Evolutionary conservation across 2,329 filamentous ascomycete genomes (phyloP).

Genomic region (Coniochaeta sp.): DNA sequence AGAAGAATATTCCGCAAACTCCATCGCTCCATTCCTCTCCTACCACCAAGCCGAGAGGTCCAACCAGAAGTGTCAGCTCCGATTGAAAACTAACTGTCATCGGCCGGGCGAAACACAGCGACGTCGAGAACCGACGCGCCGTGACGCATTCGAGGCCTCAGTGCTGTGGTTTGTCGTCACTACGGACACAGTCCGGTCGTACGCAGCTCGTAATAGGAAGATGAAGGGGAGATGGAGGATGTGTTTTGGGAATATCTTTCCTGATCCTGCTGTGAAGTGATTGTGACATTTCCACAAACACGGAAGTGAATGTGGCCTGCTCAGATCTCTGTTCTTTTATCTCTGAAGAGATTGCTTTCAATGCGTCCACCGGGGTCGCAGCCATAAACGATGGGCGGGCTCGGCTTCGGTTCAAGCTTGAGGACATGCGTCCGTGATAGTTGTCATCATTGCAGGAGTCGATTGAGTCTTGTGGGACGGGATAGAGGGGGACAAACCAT

Average conservation of each 20-base stretch:
- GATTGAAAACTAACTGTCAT: conserved; percentile 4
- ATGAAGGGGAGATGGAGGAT: not conserved
- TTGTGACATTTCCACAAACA: not conserved
- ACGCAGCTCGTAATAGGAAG: not conserved
- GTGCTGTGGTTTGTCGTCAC: not conserved
- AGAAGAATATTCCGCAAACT: not conserved
- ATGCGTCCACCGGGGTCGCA: not conserved
- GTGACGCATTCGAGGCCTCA: not conserved
- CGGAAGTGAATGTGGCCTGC: conserved; percentile 12
- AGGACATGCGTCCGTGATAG: conserved; percentile 5
- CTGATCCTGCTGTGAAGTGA: not conserved
- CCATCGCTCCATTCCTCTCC: not conserved
- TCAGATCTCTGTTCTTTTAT: conserved; percentile 27
- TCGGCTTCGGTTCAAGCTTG: not conserved
- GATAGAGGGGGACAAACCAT: not conserved
- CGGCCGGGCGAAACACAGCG: not conserved
- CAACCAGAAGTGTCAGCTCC: not conserved
- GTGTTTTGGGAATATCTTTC: not conserved
- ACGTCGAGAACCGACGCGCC: not conserved
- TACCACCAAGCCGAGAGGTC: not conserved
- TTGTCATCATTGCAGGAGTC: conserved; percentile 16
- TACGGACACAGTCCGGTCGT: not conserved
- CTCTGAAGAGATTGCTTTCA: conserved; percentile 2
- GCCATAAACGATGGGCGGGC: not conserved
- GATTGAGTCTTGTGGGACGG: not conserved